These are phyloP conservation scores for Aphanomyces euteiches DNA, from an alignment of 352 stramenopile species.

Conservation along the genomic window DNA sequence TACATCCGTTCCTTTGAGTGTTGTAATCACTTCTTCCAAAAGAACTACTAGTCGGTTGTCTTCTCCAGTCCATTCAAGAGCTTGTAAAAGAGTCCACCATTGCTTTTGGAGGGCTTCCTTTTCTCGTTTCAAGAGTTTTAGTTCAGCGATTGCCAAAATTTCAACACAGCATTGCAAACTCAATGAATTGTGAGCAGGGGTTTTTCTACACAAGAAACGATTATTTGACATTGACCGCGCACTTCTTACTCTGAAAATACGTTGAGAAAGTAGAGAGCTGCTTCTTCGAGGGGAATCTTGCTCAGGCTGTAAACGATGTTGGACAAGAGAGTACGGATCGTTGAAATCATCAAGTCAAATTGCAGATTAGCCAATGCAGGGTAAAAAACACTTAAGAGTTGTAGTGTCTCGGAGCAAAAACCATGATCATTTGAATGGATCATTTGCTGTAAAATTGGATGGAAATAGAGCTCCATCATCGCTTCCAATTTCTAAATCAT, in stretches of 20 bases:
- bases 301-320: conserved; percentile 16
- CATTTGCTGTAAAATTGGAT: conserved; percentile 26
- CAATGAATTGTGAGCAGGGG: conserved; percentile 8
- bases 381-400: conserved; percentile 76
- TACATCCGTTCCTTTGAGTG: conserved; percentile 3
- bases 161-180: conserved; percentile 20
- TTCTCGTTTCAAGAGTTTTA: conserved; percentile 2
- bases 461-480: conserved; percentile 29
- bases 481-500: conserved; percentile 18
- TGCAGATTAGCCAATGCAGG: conserved; percentile 44
- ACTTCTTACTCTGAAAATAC: conserved; percentile 11
- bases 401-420: conserved; percentile 36
- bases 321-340: conserved; percentile 11
- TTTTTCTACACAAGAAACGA: conserved; percentile 7
- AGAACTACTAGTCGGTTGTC: conserved; percentile 20
- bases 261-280: conserved; percentile 22
- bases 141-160: conserved; percentile 16
- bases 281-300: conserved; percentile 21
- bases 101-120: conserved; percentile 20
- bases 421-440: conserved; percentile 25
- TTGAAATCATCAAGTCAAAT: conserved; percentile 10
- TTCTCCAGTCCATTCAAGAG: conserved; percentile 17
- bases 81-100: conserved; percentile 21
- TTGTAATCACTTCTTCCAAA: conserved; percentile 15
- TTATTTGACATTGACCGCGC: neutral